A percentile compares a stretch with the other conserved stretches of the same genome.
phyloP scores from a whole-genome alignment of 345 rosid genomes.

The Punica granatum region DNA sequence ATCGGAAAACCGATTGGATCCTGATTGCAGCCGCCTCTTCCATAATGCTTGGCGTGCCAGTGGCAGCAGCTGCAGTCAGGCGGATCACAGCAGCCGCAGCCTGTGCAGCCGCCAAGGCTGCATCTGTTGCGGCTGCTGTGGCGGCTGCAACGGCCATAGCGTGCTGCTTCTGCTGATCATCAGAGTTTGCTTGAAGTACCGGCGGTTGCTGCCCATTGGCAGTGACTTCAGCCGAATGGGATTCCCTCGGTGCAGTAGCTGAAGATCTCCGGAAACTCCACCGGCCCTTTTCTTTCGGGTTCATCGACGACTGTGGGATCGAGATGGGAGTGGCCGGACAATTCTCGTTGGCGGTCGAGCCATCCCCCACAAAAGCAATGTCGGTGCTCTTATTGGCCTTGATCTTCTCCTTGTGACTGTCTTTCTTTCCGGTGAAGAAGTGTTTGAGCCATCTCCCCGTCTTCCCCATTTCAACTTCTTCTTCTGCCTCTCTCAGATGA shows the following conservation, averaged over 20 bases:
- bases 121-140: conserved; percentile 32
- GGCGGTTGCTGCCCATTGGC: conserved; percentile 14
- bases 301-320: conserved; percentile 28
- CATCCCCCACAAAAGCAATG: conserved; percentile 3
- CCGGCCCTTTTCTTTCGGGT: conserved; percentile 69
- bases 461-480: conserved; percentile 51
- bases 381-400: conserved; percentile 16
- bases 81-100: conserved; percentile 46
- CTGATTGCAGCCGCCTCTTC: conserved; percentile 63
- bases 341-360: conserved; percentile 16
- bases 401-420: conserved; percentile 18
- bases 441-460: conserved; percentile 67
- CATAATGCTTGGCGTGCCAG: conserved; percentile 21
- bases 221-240: conserved; percentile 20
- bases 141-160: conserved; percentile 40
- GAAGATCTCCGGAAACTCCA: conserved; percentile 93
- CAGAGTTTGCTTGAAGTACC: conserved; percentile 13
- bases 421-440: conserved; percentile 71
- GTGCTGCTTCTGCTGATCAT: conserved; percentile 37
- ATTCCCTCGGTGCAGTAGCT: conserved; percentile 30
- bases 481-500: conserved; percentile 6
- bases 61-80: conserved; percentile 24
- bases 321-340: conserved; percentile 36
- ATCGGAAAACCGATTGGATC: conserved; percentile 72
- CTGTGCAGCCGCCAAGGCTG: conserved; percentile 43